These are phyloP conservation scores for Plenodomus biglobosus DNA, from an alignment of 2,329 filamentous ascomycete genomes.

Conservation along the genomic window DNA sequence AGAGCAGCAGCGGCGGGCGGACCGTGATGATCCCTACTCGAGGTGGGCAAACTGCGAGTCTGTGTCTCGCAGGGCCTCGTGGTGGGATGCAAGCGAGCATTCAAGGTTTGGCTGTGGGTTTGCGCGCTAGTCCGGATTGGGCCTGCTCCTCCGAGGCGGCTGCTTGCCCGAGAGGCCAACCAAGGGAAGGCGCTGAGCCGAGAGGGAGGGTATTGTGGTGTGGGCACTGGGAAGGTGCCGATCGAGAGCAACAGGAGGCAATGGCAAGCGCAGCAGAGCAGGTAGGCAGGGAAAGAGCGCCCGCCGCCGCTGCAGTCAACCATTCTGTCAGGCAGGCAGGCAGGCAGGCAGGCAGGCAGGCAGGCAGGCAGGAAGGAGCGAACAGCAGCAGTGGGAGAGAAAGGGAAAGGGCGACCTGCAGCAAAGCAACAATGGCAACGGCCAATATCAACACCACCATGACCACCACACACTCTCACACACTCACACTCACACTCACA, in stretches of 20 bases:
- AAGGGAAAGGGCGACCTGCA: constrained; percentile 3
- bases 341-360: no score
- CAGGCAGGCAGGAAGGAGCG: constrained; percentile 4
- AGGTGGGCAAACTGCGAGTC: constrained; percentile 18
- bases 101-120: constrained; percentile 5
- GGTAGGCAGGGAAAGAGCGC: background rate
- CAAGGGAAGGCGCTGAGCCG: background rate
- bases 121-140: constrained; percentile 13
- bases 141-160: constrained; percentile 7
- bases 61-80: constrained; percentile 12
- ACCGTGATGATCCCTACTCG: constrained; percentile 16
- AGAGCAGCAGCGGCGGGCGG: constrained; percentile 7
- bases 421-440: background rate
- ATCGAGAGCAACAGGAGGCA: background rate
- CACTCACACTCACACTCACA: no score
- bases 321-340: no score
- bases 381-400: constrained; percentile 1
- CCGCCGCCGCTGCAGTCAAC: no score
- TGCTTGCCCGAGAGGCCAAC: background rate
- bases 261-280: no score
- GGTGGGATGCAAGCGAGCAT: constrained; percentile 17
- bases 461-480: no score
- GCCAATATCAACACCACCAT: no score
- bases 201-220: background rate
- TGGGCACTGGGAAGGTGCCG: background rate